Evolutionary conservation across 1,284 basidiomycete genomes (phyloP), one percentile per base, ranked within the genome.

Genomic region (Boletus hoseneyae): DNA sequence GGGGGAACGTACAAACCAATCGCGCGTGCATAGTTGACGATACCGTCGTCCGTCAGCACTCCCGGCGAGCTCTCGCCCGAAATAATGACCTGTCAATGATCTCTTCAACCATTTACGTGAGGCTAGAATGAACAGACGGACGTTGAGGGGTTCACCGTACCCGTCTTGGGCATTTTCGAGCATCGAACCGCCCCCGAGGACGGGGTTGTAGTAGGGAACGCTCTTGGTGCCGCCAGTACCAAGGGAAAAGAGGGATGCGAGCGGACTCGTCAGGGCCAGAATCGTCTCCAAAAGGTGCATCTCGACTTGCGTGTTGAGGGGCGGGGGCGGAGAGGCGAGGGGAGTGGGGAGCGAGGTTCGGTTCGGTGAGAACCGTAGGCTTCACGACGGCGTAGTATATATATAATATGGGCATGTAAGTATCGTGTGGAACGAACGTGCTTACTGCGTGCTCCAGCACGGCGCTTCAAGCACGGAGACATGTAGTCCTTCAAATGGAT

Each of bases 111-210:
- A n/a, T n/a, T n/a, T 4, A 30, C 15, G 9, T 27, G 39, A n/a
- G 32, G 21, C 5, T 8, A 13, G 18, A 18, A 16, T 2, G 15
- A n/a, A 42, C 15, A 11, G 32, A 58, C 71, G 32, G 50, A 83
- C 81, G 58, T 85, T 84, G 52, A 85, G 59, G 15, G 83, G 83
- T 58, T 84, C 83, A 5, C 82, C 83, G 3, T 67, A 57, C 6
- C 76, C 77, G 44, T 68, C 56, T n/a, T 70, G 70, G 15, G 78
- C 67, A 43, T 77, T 60, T 51, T 73, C 66, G 27, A 84, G 72
- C 74, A 78, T 72, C 3, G 80, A 80, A 1, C 82, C 82, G 4
- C 82, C 82, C 8, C 63, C 64, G 0, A 25, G 25, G 5, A 55
- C 53, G 6, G 82, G 82, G 51, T 77, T 57, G 48, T 75, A 74